These are phyloP conservation scores for Cyberlindnera euphorbiae DNA, from an alignment of 805 yeast species.

Conservation along the genomic window DNA sequence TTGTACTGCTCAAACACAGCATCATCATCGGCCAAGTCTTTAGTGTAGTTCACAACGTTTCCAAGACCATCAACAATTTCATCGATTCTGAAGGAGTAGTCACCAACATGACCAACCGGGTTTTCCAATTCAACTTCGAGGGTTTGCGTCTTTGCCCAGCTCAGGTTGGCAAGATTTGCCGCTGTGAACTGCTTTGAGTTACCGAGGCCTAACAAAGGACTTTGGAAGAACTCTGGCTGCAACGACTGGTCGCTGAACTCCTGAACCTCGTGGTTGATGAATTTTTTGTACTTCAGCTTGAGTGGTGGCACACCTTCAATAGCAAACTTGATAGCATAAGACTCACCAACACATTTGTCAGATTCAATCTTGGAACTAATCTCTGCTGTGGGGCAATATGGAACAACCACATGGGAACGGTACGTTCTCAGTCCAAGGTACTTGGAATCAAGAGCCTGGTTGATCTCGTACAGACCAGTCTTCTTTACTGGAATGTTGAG, in stretches of 20 bases:
- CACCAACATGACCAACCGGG: slow-evolving; percentile 41
- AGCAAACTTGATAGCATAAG: slow-evolving; percentile 47
- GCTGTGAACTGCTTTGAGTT: slow-evolving; percentile 24
- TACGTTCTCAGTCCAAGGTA: slow-evolving; percentile 55
- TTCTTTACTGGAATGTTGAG: slow-evolving; percentile 57
- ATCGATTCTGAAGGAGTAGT: slow-evolving; percentile 50
- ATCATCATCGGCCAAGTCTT: slow-evolving; percentile 25
- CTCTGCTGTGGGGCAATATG: slow-evolving; percentile 73
- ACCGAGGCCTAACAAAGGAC: slow-evolving; percentile 41
- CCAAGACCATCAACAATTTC: slow-evolving; percentile 66
- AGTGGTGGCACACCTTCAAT: slow-evolving; percentile 79
- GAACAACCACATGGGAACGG: slow-evolving; percentile 58
- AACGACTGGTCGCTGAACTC: slow-evolving; percentile 37
- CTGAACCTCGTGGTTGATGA: slow-evolving; percentile 33
- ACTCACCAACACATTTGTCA: slow-evolving; percentile 61
- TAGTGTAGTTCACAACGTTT: slow-evolving; percentile 42
- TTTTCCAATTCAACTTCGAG: slow-evolving; percentile 42
- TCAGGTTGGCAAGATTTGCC: slow-evolving; percentile 35
- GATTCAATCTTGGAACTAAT: slow-evolving; percentile 32
- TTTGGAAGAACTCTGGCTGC: slow-evolving; percentile 46
- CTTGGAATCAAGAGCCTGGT: slow-evolving; percentile 61
- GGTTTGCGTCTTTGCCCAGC: slow-evolving; percentile 38
- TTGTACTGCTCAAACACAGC: slow-evolving; percentile 28
- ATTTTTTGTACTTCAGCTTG: slow-evolving; percentile 49
- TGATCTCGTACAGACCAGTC: slow-evolving; percentile 77